Evolutionary conservation across 352 stramenopile genomes (phyloP).

Genomic region (Globisporangium camurandrum): DNA sequence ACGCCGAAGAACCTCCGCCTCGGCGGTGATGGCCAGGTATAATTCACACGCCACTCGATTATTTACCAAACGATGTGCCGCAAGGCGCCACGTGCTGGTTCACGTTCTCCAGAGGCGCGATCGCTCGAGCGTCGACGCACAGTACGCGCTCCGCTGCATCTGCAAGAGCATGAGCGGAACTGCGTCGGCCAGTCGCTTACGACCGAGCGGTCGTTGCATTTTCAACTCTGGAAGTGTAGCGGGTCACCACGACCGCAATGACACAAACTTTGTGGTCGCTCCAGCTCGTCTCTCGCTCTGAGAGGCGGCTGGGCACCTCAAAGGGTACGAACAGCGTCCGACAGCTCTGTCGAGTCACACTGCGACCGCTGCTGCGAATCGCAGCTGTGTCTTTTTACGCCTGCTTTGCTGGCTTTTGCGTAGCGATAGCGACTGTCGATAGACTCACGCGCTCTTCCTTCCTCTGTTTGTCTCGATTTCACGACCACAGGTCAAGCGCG

Average conservation of each 20-base stretch:
- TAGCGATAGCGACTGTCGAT: no score
- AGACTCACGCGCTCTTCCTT: no score
- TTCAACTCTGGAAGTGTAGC: conserved; percentile 54
- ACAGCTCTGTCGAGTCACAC: conserved; percentile 1
- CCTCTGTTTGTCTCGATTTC: conserved; percentile 1
- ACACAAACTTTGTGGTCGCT: conserved; percentile 88
- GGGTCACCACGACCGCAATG: conserved; percentile 88
- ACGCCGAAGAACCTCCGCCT: conserved; percentile 94
- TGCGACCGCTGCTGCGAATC: conserved; percentile 14
- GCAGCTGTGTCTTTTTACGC: conserved; percentile 3
- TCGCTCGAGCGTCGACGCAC: not conserved
- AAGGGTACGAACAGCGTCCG: conserved; percentile 58
- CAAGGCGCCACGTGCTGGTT: conserved; percentile 11
- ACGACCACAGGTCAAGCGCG: conserved; percentile 82
- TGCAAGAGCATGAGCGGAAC: not conserved
- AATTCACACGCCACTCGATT: conserved; percentile 15
- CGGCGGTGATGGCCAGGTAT: conserved; percentile 94
- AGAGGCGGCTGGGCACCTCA: conserved; percentile 42
- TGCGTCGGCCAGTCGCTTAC: not conserved
- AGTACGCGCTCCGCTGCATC: conserved; percentile 2
- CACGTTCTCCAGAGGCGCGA: conserved; percentile 14
- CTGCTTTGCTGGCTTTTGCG: no score
- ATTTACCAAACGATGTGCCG: conserved; percentile 3
- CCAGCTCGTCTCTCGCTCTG: conserved; percentile 8
- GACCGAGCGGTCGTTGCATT: not conserved